Conservation (phyloP, 331 rosid genomes). For the Saraca asoca region DNA sequence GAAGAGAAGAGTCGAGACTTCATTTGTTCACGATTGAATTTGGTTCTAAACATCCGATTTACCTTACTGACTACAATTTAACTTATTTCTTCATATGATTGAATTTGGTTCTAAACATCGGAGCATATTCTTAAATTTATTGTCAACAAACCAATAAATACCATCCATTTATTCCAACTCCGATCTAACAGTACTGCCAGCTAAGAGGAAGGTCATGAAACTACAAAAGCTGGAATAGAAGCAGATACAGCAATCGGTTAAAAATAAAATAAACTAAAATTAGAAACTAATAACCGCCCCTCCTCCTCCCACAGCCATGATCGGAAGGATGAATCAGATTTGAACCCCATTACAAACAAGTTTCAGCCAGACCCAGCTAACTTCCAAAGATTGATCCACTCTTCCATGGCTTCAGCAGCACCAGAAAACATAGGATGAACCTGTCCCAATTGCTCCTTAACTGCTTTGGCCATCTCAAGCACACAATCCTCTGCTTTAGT, state of each 20-base stretch:
- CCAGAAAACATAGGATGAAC: constrained; percentile 69
- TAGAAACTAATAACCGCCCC: constrained; percentile 33
- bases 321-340: constrained; percentile 11
- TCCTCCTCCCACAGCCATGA: constrained; percentile 23
- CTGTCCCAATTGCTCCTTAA: constrained; percentile 79
- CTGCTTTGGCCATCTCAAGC: constrained; percentile 66
- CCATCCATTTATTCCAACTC: constrained; percentile 33
- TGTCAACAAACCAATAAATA: constrained; percentile 15
- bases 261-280: constrained; percentile 20
- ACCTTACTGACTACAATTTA: too few relatives aligned
- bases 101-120: not conserved
- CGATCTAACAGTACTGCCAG: constrained; percentile 22
- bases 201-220: constrained; percentile 24
- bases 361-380: constrained; percentile 52
- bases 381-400: constrained; percentile 90
- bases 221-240: constrained; percentile 20
- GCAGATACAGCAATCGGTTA: not conserved
- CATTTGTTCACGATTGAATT: too few relatives aligned
- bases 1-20: too few relatives aligned
- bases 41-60: too few relatives aligned
- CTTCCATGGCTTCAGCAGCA: constrained; percentile 84
- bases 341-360: constrained; percentile 6
- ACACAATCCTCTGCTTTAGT: constrained; percentile 74
- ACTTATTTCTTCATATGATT: too few relatives aligned
- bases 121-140: constrained; percentile 31